phyloP scores from a whole-genome alignment of 345 rosid genomes.

The Bruguiera sexangula region DNA sequence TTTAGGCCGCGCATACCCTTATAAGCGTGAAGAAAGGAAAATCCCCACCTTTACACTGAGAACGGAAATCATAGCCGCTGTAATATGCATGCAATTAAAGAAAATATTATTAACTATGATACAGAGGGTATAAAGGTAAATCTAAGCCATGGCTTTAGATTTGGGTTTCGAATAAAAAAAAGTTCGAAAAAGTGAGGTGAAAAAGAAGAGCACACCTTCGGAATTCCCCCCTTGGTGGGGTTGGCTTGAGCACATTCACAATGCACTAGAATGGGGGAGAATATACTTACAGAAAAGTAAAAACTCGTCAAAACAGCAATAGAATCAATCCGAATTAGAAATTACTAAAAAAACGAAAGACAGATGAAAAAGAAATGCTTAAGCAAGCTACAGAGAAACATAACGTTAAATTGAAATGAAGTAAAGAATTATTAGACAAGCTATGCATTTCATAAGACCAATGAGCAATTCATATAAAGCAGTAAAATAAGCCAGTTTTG shows the following conservation, averaged over 20 bases:
- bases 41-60: conserved; percentile 1
- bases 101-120: background rate
- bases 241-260: conserved; percentile 41
- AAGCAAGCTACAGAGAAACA: too few species aligned
- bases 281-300: conserved; percentile 29
- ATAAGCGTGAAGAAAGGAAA: conserved; percentile 14
- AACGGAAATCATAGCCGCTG: conserved; percentile 16
- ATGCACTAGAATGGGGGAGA: conserved; percentile 26
- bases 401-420: too few species aligned
- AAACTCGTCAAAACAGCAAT: conserved; percentile 27
- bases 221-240: conserved; percentile 46
- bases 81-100: background rate
- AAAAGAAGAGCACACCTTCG: conserved; percentile 34
- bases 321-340: background rate
- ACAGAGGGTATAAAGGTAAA: conserved; percentile 28
- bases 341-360: too few species aligned
- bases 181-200: conserved; percentile 12
- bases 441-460: too few species aligned
- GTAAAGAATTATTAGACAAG: too few species aligned
- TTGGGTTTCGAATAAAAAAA: conserved; percentile 51
- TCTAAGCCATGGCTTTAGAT: conserved; percentile 37
- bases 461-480: too few species aligned
- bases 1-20: conserved; percentile 19
- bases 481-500: background rate
- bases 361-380: too few species aligned